These are phyloP conservation scores for Fragilaria crotonensis DNA, from an alignment of 108 stramenopile species.

Conservation along the genomic window DNA sequence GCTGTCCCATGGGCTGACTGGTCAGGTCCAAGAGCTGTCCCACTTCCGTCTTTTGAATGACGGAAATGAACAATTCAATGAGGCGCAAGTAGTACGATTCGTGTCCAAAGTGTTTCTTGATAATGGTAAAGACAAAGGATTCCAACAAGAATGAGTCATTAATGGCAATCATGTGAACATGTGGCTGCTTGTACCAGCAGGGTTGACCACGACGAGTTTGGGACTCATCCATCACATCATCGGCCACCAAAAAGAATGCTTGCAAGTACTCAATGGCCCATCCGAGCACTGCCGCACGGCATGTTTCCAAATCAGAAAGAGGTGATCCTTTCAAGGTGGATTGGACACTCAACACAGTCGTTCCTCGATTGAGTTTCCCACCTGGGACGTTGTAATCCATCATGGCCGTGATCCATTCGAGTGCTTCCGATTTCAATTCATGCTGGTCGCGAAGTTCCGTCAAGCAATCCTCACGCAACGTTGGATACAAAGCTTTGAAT, in stretches of 20 bases:
- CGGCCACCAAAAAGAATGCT: slow-evolving; percentile 97
- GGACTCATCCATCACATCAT: slow-evolving; percentile 98
- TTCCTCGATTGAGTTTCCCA: slow-evolving; percentile 89
- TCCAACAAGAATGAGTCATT: slow-evolving; percentile 94
- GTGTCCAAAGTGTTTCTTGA: slow-evolving; percentile 75
- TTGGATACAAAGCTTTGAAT: slow-evolving; percentile 41
- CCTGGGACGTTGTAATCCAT: slow-evolving; percentile 90
- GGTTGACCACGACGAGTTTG: slow-evolving; percentile 95
- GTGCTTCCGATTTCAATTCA: slow-evolving; percentile 49
- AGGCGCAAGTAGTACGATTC: slow-evolving; percentile 70
- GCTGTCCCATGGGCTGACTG: slow-evolving; percentile 36
- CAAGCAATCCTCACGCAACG: slow-evolving; percentile 39
- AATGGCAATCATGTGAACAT: slow-evolving; percentile 90
- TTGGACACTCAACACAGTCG: slow-evolving; percentile 53
- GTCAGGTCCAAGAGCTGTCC: slow-evolving; percentile 93
- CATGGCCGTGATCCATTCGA: slow-evolving; percentile 57
- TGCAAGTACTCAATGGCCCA: slow-evolving; percentile 96
- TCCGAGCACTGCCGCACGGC: slow-evolving; percentile 68
- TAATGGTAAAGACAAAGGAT: slow-evolving; percentile 80
- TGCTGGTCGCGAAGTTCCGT: slow-evolving; percentile 37
- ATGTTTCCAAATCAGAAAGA: slow-evolving; percentile 41
- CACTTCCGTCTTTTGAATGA: slow-evolving; percentile 91
- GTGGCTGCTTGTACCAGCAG: slow-evolving; percentile 88
- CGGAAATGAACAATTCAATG: slow-evolving; percentile 72
- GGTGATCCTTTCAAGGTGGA: slow-evolving; percentile 15